phyloP scores from a whole-genome alignment of 2,329 filamentous ascomycete species.

The Colletotrichum simmondsii region DNA sequence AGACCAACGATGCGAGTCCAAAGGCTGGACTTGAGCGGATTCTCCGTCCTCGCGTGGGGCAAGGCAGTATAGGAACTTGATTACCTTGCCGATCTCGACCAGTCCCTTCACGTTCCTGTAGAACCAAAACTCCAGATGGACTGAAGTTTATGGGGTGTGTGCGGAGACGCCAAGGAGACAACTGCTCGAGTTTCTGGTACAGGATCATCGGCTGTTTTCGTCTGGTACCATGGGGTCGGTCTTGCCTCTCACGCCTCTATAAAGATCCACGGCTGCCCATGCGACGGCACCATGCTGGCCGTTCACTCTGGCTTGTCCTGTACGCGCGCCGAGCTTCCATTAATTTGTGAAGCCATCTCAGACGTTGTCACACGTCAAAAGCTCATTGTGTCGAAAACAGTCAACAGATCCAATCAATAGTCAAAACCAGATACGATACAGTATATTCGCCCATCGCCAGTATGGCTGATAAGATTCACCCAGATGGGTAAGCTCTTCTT shows the following conservation, averaged over 20 bases:
- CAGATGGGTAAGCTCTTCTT: neutral
- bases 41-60: conserved; percentile 23
- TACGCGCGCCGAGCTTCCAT: conserved; percentile 2
- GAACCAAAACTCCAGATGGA: conserved; percentile 4
- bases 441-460: conserved; percentile 3
- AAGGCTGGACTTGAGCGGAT: conserved; percentile 4
- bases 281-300: neutral
- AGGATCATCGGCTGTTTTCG: conserved; percentile 14
- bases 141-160: conserved; percentile 14
- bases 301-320: neutral
- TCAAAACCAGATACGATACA: neutral
- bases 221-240: conserved; percentile 9
- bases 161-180: conserved; percentile 27
- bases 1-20: neutral
- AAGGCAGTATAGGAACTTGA: conserved; percentile 8
- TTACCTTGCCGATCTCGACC: conserved; percentile 20
- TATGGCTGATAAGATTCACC: conserved; percentile 29
- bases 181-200: conserved; percentile 13
- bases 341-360: conserved; percentile 7
- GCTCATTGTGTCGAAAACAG: neutral
- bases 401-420: neutral
- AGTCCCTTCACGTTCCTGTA: conserved; percentile 6
- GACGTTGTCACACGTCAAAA: neutral
- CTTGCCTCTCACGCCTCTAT: conserved; percentile 8
- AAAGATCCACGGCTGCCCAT: conserved; percentile 27